These are phyloP conservation scores for Petunia hybrid DNA, from an alignment of 305 asterid species.

Conservation along the genomic window DNA sequence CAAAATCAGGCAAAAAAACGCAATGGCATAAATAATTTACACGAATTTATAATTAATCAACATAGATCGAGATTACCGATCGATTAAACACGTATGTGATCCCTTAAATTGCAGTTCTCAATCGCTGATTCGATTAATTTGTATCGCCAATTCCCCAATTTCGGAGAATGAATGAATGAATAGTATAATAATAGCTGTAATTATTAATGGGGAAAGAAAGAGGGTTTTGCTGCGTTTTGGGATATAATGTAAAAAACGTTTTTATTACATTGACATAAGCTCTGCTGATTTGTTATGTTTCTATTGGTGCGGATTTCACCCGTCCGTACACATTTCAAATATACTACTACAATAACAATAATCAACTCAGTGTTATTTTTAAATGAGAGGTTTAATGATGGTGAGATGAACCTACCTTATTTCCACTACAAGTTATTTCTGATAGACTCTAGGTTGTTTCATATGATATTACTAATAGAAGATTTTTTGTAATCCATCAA, in stretches of 20 bases:
- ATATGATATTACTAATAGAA: too few species aligned
- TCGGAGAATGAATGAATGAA: background rate
- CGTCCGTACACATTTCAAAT: too few species aligned
- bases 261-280: background rate
- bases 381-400: too few species aligned
- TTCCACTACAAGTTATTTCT: too few species aligned
- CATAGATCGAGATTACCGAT: slow-evolving; percentile 13
- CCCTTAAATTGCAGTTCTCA: background rate
- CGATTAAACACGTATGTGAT: background rate
- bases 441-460: too few species aligned
- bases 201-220: background rate
- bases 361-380: too few species aligned
- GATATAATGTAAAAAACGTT: background rate
- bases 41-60: background rate
- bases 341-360: too few species aligned
- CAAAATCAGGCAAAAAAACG: background rate
- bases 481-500: too few species aligned
- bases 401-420: too few species aligned
- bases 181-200: background rate
- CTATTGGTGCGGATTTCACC: background rate
- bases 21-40: background rate
- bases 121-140: slow-evolving; percentile 12
- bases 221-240: background rate
- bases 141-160: background rate
- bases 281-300: background rate